phyloP scores from a whole-genome alignment of 352 stramenopile genomes.

The Globisporangium orthogonon region DNA sequence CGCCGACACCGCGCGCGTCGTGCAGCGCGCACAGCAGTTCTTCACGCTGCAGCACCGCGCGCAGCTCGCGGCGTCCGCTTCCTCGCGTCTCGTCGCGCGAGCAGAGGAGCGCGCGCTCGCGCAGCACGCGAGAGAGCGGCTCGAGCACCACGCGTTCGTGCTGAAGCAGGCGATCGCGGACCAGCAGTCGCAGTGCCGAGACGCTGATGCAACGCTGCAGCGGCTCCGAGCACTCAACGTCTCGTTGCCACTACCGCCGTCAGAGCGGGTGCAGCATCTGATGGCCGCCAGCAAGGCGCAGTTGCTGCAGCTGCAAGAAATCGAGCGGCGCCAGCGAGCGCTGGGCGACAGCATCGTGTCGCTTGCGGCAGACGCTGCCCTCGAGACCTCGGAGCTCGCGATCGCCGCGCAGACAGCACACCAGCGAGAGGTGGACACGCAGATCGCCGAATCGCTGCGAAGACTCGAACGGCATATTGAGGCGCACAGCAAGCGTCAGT shows the following conservation, averaged over 20 bases:
- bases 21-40: conserved; percentile 7
- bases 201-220: conserved; percentile 6
- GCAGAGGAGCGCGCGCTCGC: conserved; percentile 1
- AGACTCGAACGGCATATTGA: conserved; percentile 8
- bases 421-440: not conserved
- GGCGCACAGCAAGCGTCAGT: conserved; percentile 6
- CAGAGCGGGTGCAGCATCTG: not conserved
- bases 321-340: conserved; percentile 5
- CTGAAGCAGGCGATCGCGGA: conserved; percentile 9
- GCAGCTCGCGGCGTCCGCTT: conserved; percentile 4
- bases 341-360: conserved; percentile 6
- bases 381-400: not conserved
- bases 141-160: conserved; percentile 6
- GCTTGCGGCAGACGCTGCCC: conserved; percentile 3
- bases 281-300: conserved; percentile 4
- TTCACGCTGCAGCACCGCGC: conserved; percentile 11
- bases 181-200: conserved; percentile 5
- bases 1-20: conserved; percentile 6
- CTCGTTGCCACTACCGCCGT: not conserved
- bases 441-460: conserved; percentile 3
- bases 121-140: conserved; percentile 4
- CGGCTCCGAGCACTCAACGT: conserved; percentile 11
- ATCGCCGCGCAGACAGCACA: not conserved
- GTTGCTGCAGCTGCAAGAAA: conserved; percentile 9
- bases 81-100: conserved; percentile 7